Percentiles rank a stretch among this genome's conserved stretches.
phyloP scores from a whole-genome alignment of 768 basidiomycete species.

The Trametes maxima region DNA sequence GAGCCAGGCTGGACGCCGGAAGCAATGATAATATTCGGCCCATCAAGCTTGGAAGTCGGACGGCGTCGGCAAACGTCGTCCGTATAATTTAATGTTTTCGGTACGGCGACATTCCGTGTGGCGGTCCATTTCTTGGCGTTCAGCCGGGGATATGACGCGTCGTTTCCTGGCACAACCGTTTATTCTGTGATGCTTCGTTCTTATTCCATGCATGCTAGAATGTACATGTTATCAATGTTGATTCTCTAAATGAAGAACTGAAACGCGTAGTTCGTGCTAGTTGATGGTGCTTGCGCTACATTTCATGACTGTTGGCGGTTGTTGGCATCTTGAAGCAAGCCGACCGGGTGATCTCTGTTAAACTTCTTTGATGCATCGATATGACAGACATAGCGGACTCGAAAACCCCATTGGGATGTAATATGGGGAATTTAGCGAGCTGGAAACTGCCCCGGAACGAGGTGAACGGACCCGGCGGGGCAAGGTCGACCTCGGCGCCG shows the following conservation, averaged over 20 bases:
- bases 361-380: constrained; percentile 8
- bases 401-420: not conserved
- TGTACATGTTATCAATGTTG: too few relatives aligned
- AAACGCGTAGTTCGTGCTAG: too few relatives aligned
- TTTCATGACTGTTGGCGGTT: too few relatives aligned
- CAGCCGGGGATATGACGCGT: too few relatives aligned
- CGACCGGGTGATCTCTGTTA: not conserved
- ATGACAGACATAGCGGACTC: not conserved
- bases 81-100: not conserved
- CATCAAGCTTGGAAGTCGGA: not conserved
- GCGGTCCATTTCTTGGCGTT: not conserved
- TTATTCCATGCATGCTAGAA: not conserved
- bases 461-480: constrained; percentile 4
- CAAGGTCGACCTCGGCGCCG: constrained; percentile 2
- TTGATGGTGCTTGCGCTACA: too few relatives aligned
- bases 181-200: not conserved
- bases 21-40: too few relatives aligned
- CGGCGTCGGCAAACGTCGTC: not conserved
- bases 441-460: constrained; percentile 10
- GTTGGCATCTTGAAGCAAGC: too few relatives aligned
- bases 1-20: too few relatives aligned
- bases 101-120: not conserved
- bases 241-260: too few relatives aligned
- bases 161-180: too few relatives aligned
- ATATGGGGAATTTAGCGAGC: constrained; percentile 6